A percentile compares a stretch with the other conserved stretches of the same genome.
Evolutionary conservation across 805 yeast species (phyloP).

Genomic region (Blastobotrys terrestris): DNA sequence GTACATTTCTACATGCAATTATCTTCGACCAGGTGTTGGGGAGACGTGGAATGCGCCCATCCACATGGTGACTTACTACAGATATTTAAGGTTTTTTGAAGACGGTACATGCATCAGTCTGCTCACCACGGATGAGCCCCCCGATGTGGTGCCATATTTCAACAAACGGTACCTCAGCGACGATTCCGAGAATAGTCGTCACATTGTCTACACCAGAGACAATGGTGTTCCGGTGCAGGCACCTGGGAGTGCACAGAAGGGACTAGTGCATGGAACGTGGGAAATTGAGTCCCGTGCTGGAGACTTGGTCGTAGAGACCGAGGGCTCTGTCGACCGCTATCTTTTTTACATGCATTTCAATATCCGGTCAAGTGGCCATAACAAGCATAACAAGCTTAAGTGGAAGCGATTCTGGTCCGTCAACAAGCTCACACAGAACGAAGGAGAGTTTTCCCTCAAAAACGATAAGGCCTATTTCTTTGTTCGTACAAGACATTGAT

Average conservation of each 20-base stretch:
- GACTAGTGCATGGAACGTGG: constrained; percentile 52
- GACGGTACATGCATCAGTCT: constrained; percentile 71
- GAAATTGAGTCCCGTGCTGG: constrained; percentile 47
- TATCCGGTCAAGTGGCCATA: constrained; percentile 54
- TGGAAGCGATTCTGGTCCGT: constrained; percentile 64
- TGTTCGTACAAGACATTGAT: constrained; percentile 36
- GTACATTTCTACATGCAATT: constrained; percentile 82
- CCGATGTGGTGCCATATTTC: constrained; percentile 53
- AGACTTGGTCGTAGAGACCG: constrained; percentile 42
- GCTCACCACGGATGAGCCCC: constrained; percentile 68
- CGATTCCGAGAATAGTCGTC: too few relatives aligned
- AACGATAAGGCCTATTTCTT: constrained; percentile 80
- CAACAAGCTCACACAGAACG: constrained; percentile 49
- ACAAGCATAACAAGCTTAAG: constrained; percentile 59
- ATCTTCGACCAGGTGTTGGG: constrained; percentile 75
- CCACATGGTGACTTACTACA: constrained; percentile 77
- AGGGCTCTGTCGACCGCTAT: constrained; percentile 57
- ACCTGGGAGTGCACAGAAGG: constrained; percentile 19
- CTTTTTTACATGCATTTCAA: constrained; percentile 56
- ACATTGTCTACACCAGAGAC: constrained; percentile 11
- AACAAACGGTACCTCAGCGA: constrained; percentile 16
- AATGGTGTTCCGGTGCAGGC: constrained; percentile 19
- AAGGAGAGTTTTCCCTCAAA: constrained; percentile 44
- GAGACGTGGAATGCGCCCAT: constrained; percentile 70
- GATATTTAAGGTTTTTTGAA: constrained; percentile 75